Conservation (phyloP, 129 eudicot genomes). For the carrot (Daucus carota) region DNA sequence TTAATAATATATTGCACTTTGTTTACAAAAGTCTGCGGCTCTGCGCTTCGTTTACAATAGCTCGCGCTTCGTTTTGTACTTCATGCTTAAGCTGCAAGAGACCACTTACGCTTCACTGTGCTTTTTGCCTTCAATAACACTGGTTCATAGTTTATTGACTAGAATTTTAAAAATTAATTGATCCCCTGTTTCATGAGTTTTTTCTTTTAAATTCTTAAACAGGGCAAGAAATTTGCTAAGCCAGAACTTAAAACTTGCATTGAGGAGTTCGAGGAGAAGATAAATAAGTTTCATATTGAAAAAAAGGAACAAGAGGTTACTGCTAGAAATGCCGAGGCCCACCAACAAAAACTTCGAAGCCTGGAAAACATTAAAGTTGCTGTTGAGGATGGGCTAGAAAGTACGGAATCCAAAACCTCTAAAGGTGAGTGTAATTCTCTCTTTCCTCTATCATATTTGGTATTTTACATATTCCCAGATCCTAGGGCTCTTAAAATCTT, state of each 20-base stretch:
- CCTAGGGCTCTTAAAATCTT: not conserved
- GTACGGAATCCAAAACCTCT: constrained; percentile 36
- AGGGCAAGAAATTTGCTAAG: constrained; percentile 95
- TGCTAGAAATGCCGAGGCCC: constrained; percentile 78
- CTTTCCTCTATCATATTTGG: not conserved
- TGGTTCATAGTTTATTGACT: not conserved
- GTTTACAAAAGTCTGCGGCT: no score
- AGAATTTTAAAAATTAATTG: not conserved
- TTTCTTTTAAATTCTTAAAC: constrained; percentile 7
- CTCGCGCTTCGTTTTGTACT: no score
- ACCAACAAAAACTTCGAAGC: constrained; percentile 57
- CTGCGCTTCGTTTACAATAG: no score
- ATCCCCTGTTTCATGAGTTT: not conserved
- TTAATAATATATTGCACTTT: no score
- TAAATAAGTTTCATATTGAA: constrained; percentile 59
- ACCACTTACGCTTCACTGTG: no score
- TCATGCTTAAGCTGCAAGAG: no score
- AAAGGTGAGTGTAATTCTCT: constrained; percentile 39
- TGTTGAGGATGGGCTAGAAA: constrained; percentile 32
- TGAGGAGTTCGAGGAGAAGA: constrained; percentile 90
- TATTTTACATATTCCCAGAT: not conserved
- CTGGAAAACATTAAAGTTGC: constrained; percentile 35
- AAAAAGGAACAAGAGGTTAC: constrained; percentile 86
- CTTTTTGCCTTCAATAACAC: no score
- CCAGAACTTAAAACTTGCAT: constrained; percentile 70